Base-by-base conservation (phyloP, 805 yeast genomes). In the Teunomyces atbi region DNA sequence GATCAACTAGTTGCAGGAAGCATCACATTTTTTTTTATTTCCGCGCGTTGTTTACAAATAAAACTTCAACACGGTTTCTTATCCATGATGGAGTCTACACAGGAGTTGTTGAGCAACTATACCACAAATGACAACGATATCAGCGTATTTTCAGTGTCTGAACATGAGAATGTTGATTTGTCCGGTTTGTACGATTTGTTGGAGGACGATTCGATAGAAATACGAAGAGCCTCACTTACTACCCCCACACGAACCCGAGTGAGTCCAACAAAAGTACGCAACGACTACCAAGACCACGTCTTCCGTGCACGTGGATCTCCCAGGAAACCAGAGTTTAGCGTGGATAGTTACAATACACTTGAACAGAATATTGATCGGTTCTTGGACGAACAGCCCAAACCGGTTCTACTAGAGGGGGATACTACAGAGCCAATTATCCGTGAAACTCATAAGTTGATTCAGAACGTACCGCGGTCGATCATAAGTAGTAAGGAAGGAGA, bases 361-460 rank as follows among this genome's bases (percentile, higher is more conserved):
- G 54, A 51, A 21, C 35, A 40, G 23, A 46, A 45, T 28, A 48
- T 51, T 12, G 54, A 51, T 8, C 36, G 32, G 30, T 51, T 46
- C 26, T 45, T 51, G 41, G 44, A 42, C n/a, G 26, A 23, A 23
- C 20, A 35, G 18, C 20, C 18, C 4, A 37, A 19, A 12, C 29
- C 12, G 43, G 39, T 3, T 19, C 13, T 10, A n/a, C 11, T 15
- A 20, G 53, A 47, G n/a, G 47, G 36, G 15, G 55, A 56, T 26
- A 44, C 50, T 13, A 51, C 58, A 5, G 66, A 63, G 29, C 46
- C 62, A 12, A 36, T 63, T 11, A 56, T 66, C 6, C 52, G 48
- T 32, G 64, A 66, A 46, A 64, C 71, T 5, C 70, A 66, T 45
- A 57, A 57, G 30, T 40, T 62, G 13, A 56, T 66, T 15, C 52